These are phyloP conservation scores for Cyberlindnera xylosilytica DNA, from an alignment of 805 yeast species.

Conservation along the genomic window DNA sequence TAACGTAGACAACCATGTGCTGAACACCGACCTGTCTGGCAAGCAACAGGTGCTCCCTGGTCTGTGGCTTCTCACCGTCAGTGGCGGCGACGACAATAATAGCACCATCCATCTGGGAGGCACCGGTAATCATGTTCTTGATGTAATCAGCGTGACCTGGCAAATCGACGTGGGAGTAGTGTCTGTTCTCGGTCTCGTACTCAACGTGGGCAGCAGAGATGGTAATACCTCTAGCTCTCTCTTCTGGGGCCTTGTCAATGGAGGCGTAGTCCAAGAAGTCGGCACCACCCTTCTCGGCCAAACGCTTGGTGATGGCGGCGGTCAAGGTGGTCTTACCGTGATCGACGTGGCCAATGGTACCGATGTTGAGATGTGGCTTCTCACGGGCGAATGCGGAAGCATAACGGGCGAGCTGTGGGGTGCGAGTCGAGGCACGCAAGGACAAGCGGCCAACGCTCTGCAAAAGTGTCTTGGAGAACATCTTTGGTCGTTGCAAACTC, in stretches of 20 bases:
- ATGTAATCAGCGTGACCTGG: constrained; percentile 99
- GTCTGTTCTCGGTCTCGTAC: constrained; percentile 92
- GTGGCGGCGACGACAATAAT: constrained; percentile 98
- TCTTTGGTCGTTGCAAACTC: too few relatives aligned
- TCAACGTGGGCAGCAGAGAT: constrained; percentile 98
- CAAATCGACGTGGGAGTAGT: constrained; percentile 96
- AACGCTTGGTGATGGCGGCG: constrained; percentile 96
- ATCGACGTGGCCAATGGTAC: constrained; percentile 98
- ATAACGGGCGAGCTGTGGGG: constrained; percentile 18
- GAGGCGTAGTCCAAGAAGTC: constrained; percentile 87
- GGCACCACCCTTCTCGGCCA: constrained; percentile 88
- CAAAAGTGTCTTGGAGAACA: constrained; percentile 13
- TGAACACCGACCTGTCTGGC: constrained; percentile 99
- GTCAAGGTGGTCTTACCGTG: constrained; percentile 98
- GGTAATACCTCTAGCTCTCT: constrained; percentile 99
- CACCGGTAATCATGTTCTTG: constrained; percentile 99
- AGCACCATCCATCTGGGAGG: constrained; percentile 99
- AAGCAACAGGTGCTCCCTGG: constrained; percentile 96
- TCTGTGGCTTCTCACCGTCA: constrained; percentile 99
- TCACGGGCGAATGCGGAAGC: constrained; percentile 89
- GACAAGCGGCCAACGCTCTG: constrained; percentile 14
- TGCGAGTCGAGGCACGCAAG: constrained; percentile 10
- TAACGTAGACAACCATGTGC: constrained; percentile 93
- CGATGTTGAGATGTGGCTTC: constrained; percentile 95
- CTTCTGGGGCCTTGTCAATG: constrained; percentile 98